Conservation (phyloP, 1,284 basidiomycete species). For the Fomitiporia mediterranea region DNA sequence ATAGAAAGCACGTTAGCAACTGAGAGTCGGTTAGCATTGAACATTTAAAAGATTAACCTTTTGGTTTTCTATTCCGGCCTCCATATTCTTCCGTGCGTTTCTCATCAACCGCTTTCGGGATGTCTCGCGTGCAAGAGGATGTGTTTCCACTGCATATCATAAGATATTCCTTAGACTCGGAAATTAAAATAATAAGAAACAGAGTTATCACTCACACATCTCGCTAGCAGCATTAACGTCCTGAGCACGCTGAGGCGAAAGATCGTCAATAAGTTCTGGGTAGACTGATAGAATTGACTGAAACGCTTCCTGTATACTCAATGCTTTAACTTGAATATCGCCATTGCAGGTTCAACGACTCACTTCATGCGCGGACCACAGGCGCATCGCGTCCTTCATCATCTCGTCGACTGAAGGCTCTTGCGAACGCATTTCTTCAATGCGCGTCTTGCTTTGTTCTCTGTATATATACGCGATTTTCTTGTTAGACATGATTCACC, state of each 20-base stretch:
- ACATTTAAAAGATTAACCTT: conserved; percentile 27
- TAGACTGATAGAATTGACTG: conserved; percentile 29
- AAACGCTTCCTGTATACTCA: conserved; percentile 31
- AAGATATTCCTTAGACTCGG: not conserved
- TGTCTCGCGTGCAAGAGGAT: conserved; percentile 31
- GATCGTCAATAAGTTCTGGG: conserved; percentile 33
- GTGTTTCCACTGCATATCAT: conserved; percentile 31
- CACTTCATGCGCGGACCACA: conserved; percentile 29
- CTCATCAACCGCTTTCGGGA: conserved; percentile 36
- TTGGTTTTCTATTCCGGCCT: conserved; percentile 40
- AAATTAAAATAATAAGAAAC: conserved; percentile 5
- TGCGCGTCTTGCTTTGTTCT: conserved; percentile 27
- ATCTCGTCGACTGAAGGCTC: conserved; percentile 26
- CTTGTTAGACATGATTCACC: not conserved
- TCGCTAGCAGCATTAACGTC: conserved; percentile 35
- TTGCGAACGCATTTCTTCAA: conserved; percentile 27
- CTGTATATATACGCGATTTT: conserved; percentile 20
- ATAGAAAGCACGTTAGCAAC: not conserved
- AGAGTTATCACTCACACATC: conserved; percentile 30
- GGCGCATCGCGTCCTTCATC: conserved; percentile 24
- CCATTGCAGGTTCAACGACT: not conserved
- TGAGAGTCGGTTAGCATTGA: not conserved
- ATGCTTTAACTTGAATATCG: not conserved
- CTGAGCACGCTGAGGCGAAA: conserved; percentile 32
- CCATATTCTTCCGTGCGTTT: conserved; percentile 34